A percentile compares a stretch with the other conserved stretches of the same genome.
phyloP scores from a whole-genome alignment of 2,329 filamentous ascomycete species.

The Lizonia empirigonia region DNA sequence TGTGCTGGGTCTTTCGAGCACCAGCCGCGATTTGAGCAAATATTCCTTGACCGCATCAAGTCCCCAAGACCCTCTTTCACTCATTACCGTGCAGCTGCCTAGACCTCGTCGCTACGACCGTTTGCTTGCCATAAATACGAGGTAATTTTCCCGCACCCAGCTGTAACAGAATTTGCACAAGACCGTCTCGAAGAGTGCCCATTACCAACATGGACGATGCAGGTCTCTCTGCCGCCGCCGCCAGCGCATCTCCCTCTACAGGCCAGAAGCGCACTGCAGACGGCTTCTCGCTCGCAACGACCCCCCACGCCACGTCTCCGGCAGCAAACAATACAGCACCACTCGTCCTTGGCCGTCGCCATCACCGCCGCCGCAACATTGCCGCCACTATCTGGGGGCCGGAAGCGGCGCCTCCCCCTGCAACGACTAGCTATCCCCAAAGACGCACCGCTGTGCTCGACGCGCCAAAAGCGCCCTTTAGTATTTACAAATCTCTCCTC shows the following conservation, averaged over 20 bases:
- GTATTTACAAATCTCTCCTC: slow-evolving; percentile 44
- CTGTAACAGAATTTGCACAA: neutral
- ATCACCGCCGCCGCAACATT: slow-evolving; percentile 31
- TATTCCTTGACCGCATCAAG: too few species aligned
- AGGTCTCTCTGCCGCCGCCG: too few species aligned
- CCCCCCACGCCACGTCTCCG: neutral
- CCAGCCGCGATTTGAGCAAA: neutral
- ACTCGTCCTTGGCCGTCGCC: slow-evolving; percentile 27
- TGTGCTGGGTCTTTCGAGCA: neutral
- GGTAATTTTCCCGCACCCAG: too few species aligned
- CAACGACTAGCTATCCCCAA: too few species aligned
- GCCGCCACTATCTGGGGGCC: slow-evolving; percentile 28
- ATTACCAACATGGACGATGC: neutral
- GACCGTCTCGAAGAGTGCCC: neutral
- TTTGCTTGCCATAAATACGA: neutral
- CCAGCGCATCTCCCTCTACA: slow-evolving; percentile 2
- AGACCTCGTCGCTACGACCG: neutral
- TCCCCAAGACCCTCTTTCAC: slow-evolving; percentile 6
- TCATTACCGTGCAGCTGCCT: neutral
- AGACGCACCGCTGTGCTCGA: too few species aligned
- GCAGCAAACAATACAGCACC: slow-evolving; percentile 2
- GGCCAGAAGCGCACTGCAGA: slow-evolving; percentile 32
- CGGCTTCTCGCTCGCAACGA: neutral
- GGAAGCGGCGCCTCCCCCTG: slow-evolving; percentile 4
- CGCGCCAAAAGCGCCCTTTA: slow-evolving; percentile 35